Conservation (phyloP, 176 grass and related monocot species). For the Oryza meyeriana region DNA sequence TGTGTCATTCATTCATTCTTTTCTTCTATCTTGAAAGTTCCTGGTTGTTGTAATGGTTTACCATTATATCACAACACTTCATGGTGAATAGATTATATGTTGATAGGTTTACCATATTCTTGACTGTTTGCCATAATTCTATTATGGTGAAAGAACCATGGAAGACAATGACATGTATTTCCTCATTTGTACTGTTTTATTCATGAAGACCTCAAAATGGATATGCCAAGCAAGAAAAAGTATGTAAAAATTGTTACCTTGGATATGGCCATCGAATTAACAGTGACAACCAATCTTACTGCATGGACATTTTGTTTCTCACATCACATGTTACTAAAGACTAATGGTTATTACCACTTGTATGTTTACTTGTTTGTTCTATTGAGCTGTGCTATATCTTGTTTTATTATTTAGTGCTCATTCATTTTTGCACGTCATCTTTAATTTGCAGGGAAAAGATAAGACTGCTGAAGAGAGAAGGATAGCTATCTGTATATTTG, state of each 20-base stretch:
- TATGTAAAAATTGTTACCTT: constrained; percentile 2
- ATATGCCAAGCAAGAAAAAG: neutral
- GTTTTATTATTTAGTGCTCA: neutral
- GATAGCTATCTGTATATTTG: constrained; percentile 99
- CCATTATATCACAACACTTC: neutral
- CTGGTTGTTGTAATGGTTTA: neutral
- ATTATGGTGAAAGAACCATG: neutral
- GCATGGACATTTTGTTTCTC: neutral
- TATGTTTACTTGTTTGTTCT: constrained; percentile 10
- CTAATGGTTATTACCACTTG: neutral
- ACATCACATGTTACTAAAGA: neutral
- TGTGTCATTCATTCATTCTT: neutral
- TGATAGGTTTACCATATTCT: neutral
- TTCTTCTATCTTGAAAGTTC: neutral
- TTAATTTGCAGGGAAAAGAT: constrained; percentile 80
- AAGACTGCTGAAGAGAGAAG: constrained; percentile 97
- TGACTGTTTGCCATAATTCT: neutral
- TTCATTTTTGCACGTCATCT: neutral
- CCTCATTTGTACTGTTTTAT: neutral
- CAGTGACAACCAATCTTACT: neutral
- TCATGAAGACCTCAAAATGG: neutral
- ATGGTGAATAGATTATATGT: too few species aligned
- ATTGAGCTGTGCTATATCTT: neutral
- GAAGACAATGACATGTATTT: neutral
- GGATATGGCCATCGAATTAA: neutral